Percentiles rank a stretch among this genome's conserved stretches.
phyloP scores from a whole-genome alignment of 2,329 filamentous ascomycete species.

The Calonectria pauciramosa region DNA sequence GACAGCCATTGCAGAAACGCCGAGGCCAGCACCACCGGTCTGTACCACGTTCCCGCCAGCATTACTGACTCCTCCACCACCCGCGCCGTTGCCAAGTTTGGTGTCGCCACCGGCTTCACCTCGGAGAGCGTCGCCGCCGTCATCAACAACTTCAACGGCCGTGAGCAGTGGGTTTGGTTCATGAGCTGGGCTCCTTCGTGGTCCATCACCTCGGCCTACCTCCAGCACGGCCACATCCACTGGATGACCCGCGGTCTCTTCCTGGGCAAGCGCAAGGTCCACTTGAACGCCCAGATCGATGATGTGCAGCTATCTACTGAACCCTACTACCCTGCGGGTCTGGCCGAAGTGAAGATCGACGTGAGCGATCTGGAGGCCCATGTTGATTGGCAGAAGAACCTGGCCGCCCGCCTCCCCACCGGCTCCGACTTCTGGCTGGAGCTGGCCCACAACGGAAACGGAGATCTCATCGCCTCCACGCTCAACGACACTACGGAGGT shows the following conservation, averaged over 20 bases:
- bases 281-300: slow-evolving; percentile 31
- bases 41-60: slow-evolving; percentile 33
- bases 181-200: slow-evolving; percentile 36
- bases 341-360: slow-evolving; percentile 32
- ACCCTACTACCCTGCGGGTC: slow-evolving; percentile 29
- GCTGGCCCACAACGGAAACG: slow-evolving; percentile 37
- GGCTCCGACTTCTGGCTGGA: slow-evolving; percentile 33
- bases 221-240: slow-evolving; percentile 35
- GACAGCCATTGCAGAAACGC: slow-evolving; percentile 11
- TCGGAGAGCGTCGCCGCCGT: slow-evolving; percentile 32
- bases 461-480: slow-evolving; percentile 28
- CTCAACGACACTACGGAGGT: not conserved
- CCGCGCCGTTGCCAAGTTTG: slow-evolving; percentile 34
- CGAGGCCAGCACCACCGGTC: slow-evolving; percentile 32
- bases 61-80: slow-evolving; percentile 30
- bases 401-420: slow-evolving; percentile 30
- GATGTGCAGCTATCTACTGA: slow-evolving; percentile 32
- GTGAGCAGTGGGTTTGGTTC: slow-evolving; percentile 40
- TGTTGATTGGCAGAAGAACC: slow-evolving; percentile 32
- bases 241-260: slow-evolving; percentile 38
- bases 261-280: slow-evolving; percentile 36
- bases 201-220: slow-evolving; percentile 34
- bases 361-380: slow-evolving; percentile 32
- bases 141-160: slow-evolving; percentile 36
- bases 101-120: slow-evolving; percentile 21